These are phyloP conservation scores for Mortierella sp. DNA, from an alignment of 371 early-diverging fungal species.

Conservation along the genomic window DNA sequence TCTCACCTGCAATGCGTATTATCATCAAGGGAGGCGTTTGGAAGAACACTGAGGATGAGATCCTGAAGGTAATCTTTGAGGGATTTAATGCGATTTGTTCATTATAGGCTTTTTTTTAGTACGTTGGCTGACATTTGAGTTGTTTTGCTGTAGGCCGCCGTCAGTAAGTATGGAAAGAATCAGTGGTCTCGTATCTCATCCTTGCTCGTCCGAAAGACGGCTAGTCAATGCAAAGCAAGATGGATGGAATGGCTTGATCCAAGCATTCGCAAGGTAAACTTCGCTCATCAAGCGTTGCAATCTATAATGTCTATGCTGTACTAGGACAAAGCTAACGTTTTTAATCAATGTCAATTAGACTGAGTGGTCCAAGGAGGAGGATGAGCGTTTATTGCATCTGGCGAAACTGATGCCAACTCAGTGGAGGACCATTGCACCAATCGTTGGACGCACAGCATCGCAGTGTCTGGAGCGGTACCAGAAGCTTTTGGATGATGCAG, in stretches of 20 bases:
- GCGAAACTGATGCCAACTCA: constrained; percentile 99
- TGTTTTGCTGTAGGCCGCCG: constrained; percentile 74
- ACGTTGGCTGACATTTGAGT: neutral
- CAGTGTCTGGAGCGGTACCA: constrained; percentile 98
- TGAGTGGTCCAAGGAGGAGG: constrained; percentile 98
- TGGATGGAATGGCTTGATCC: constrained; percentile 99
- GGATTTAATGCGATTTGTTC: neutral
- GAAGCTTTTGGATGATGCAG: constrained; percentile 95
- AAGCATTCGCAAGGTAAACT: constrained; percentile 90
- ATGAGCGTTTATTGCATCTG: constrained; percentile 96
- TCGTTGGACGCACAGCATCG: constrained; percentile 98
- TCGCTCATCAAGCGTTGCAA: neutral
- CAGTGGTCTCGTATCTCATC: constrained; percentile 99
- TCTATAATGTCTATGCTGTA: neutral
- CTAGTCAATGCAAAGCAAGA: constrained; percentile 98
- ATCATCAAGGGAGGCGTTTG: constrained; percentile 80
- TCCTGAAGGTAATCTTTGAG: constrained; percentile 77
- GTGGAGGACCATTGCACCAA: constrained; percentile 98
- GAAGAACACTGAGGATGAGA: constrained; percentile 97
- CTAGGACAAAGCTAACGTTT: neutral
- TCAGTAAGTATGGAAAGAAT: constrained; percentile 98
- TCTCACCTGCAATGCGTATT: constrained; percentile 34
- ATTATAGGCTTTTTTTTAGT: too few relatives aligned
- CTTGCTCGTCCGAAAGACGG: constrained; percentile 92
- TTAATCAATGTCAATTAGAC: constrained; percentile 63